Evolutionary conservation across 1,139 yeast species (phyloP).

Genomic region (Meyerozyma sp.): DNA sequence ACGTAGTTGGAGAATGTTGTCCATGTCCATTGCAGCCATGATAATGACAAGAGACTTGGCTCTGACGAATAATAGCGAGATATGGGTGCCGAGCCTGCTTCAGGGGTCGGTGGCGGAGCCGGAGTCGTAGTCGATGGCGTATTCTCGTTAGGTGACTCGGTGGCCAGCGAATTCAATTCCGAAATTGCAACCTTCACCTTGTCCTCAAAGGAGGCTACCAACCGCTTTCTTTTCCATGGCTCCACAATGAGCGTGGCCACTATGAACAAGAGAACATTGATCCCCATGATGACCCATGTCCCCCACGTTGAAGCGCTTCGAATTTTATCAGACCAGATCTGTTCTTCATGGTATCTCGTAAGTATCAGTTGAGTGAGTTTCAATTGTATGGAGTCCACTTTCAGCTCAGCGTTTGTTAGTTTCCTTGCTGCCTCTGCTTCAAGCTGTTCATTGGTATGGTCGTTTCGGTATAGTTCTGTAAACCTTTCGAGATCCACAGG

Average conservation of each 20-base stretch:
- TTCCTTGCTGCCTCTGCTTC: slow-evolving; percentile 50
- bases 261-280: slow-evolving; percentile 71
- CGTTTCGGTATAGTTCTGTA: slow-evolving; percentile 73
- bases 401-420: slow-evolving; percentile 54
- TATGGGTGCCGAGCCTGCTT: neutral
- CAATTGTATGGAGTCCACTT: slow-evolving; percentile 66
- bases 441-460: slow-evolving; percentile 65
- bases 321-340: slow-evolving; percentile 96
- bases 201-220: slow-evolving; percentile 79
- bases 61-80: neutral
- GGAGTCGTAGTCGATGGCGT: neutral
- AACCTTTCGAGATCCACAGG: slow-evolving; percentile 76
- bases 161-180: neutral
- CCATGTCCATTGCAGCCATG: neutral
- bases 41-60: neutral
- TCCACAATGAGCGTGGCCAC: slow-evolving; percentile 84
- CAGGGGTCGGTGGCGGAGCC: neutral
- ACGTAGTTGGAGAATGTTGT: neutral
- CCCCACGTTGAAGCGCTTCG: slow-evolving; percentile 97
- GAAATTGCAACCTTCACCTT: slow-evolving; percentile 46
- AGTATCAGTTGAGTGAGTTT: slow-evolving; percentile 72
- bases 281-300: slow-evolving; percentile 84
- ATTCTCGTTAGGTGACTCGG: neutral
- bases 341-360: slow-evolving; percentile 93
- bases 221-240: slow-evolving; percentile 84